These are phyloP conservation scores for Hawksworthiomyces lignivorus DNA, from an alignment of 2,329 filamentous ascomycete genomes.

Conservation along the genomic window DNA sequence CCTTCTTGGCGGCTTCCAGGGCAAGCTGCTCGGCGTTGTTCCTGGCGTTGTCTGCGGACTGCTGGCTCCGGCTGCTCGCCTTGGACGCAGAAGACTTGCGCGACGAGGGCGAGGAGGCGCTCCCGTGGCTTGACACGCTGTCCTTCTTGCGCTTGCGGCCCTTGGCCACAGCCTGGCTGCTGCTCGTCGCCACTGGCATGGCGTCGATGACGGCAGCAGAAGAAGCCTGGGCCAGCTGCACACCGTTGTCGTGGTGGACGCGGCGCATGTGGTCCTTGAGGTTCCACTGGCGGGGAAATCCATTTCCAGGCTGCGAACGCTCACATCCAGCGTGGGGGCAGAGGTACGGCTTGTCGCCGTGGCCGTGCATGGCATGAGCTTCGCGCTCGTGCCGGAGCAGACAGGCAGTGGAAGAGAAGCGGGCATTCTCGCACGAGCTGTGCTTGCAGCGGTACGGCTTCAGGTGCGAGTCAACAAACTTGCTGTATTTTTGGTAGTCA, in stretches of 20 bases:
- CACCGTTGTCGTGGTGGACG: slow-evolving; percentile 63
- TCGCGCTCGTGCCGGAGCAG: slow-evolving; percentile 91
- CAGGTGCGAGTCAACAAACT: slow-evolving; percentile 93
- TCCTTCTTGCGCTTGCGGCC: slow-evolving; percentile 54
- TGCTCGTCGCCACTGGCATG: slow-evolving; percentile 15
- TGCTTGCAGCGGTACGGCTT: slow-evolving; percentile 96
- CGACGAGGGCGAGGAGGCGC: slow-evolving; percentile 10
- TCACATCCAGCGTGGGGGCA: slow-evolving; percentile 87
- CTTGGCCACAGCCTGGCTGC: slow-evolving; percentile 33
- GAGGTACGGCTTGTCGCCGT: slow-evolving; percentile 85
- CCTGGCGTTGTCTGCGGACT: not conserved
- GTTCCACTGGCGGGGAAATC: slow-evolving; percentile 94
- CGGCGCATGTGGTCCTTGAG: slow-evolving; percentile 95
- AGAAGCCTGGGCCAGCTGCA: not conserved
- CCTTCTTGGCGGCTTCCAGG: slow-evolving; percentile 16
- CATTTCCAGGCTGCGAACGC: slow-evolving; percentile 70
- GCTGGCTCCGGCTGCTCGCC: slow-evolving; percentile 6
- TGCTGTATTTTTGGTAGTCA: slow-evolving; percentile 45
- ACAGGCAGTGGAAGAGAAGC: slow-evolving; percentile 93
- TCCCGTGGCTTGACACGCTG: too few species aligned
- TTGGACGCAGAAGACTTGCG: slow-evolving; percentile 19
- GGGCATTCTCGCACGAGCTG: slow-evolving; percentile 70
- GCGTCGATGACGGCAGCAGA: slow-evolving; percentile 3
- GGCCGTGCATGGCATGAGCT: slow-evolving; percentile 90
- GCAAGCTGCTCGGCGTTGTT: slow-evolving; percentile 18